Percentiles rank a stretch among this genome's conserved stretches.
Conservation (phyloP, 768 basidiomycete species). For the Leccinum rimulosum region DNA sequence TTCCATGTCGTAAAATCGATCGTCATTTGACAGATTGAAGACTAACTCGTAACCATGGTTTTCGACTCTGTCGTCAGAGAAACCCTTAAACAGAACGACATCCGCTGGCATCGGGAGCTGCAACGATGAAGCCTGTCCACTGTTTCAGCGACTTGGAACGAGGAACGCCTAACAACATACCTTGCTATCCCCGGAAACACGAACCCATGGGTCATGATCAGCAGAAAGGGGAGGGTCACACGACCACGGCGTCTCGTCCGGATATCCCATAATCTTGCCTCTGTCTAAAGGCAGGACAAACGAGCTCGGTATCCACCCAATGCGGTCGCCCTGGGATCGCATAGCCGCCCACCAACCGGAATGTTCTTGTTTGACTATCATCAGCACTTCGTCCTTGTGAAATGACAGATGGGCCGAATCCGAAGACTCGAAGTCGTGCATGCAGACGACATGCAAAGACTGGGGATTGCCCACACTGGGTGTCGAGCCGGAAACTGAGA, state of each 20-base stretch:
- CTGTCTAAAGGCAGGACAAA: constrained; percentile 53
- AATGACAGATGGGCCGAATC: constrained; percentile 65
- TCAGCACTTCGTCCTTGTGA: constrained; percentile 62
- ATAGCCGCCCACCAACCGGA: constrained; percentile 85
- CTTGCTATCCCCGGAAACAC: constrained; percentile 16
- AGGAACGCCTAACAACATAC: constrained; percentile 7
- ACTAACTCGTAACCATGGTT: constrained; percentile 7
- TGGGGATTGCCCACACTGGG: constrained; percentile 33
- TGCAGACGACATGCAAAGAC: constrained; percentile 48
- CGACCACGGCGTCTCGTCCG: constrained; percentile 45
- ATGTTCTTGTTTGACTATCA: constrained; percentile 63
- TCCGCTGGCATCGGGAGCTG: constrained; percentile 21
- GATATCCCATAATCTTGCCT: constrained; percentile 39
- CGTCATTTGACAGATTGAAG: constrained; percentile 5
- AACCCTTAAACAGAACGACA: constrained; percentile 8
- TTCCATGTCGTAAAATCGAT: constrained; percentile 4
- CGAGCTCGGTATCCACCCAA: constrained; percentile 78
- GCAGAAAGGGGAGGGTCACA: constrained; percentile 13
- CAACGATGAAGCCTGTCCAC: constrained; percentile 13
- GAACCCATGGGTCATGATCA: constrained; percentile 20
- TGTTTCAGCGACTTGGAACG: constrained; percentile 9
- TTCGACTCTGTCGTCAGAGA: constrained; percentile 1
- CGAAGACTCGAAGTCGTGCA: constrained; percentile 63
- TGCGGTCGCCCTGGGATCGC: constrained; percentile 44
- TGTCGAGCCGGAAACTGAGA: constrained; percentile 21